phyloP scores from a whole-genome alignment of 2,329 filamentous ascomycete genomes.

The Curvularia eragrostidis region DNA sequence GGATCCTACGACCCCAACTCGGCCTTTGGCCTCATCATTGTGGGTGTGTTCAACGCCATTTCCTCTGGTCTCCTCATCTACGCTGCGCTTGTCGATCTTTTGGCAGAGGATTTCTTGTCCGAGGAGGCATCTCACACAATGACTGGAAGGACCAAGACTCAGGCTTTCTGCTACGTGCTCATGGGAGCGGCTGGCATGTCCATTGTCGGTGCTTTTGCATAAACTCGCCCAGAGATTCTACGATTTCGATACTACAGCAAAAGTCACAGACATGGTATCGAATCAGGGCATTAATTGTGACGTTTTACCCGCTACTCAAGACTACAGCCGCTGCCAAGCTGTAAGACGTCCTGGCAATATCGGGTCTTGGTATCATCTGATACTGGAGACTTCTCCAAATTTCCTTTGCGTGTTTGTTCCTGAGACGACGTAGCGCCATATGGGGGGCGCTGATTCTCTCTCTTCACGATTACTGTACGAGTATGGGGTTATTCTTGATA shows the following conservation, averaged over 20 bases:
- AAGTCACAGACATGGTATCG: not conserved
- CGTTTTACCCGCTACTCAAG: not conserved
- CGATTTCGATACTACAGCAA: not conserved
- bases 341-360: not conserved
- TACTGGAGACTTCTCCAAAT: not conserved
- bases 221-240: not conserved
- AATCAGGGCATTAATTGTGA: not conserved
- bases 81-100: constrained; percentile 67
- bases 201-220: constrained; percentile 16
- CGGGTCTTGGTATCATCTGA: not conserved
- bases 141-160: constrained; percentile 61
- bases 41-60: constrained; percentile 71
- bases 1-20: constrained; percentile 68
- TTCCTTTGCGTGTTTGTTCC: constrained; percentile 1
- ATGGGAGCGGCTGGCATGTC: constrained; percentile 50
- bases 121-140: constrained; percentile 54
- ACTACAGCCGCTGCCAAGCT: not conserved
- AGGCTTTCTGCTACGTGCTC: constrained; percentile 57
- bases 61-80: constrained; percentile 68
- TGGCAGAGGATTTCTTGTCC: constrained; percentile 70
- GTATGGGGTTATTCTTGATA: constrained; percentile 21
- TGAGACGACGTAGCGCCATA: constrained; percentile 1
- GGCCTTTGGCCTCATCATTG: constrained; percentile 68
- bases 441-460: not conserved
- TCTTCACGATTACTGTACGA: constrained; percentile 23